These are phyloP conservation scores for Ophiorrhiza pumila DNA, from an alignment of 257 asterid genomes.

Conservation along the genomic window DNA sequence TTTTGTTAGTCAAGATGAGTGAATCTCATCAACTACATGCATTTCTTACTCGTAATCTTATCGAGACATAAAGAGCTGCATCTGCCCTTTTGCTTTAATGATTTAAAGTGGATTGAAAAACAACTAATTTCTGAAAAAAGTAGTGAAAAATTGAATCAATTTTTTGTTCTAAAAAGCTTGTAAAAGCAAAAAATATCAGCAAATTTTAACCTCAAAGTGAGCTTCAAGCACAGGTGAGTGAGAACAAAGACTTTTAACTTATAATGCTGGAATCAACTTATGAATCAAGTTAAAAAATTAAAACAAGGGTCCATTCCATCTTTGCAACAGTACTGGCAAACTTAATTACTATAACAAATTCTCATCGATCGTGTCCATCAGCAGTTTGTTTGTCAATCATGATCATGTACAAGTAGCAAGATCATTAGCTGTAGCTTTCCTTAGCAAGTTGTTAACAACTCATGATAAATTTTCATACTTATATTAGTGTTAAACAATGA, in stretches of 20 bases:
- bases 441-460: conserved; percentile 5
- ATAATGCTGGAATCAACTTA: neutral
- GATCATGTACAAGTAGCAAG: neutral
- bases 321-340: neutral
- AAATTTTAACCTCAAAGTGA: neutral
- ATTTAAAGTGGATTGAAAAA: conserved; percentile 1
- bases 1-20: conserved; percentile 12
- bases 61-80: conserved; percentile 16
- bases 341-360: neutral
- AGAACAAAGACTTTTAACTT: neutral
- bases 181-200: conserved; percentile 8
- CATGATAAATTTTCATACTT: neutral
- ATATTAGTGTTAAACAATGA: neutral
- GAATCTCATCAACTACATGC: conserved; percentile 15
- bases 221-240: neutral
- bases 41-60: conserved; percentile 8
- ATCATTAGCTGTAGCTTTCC: neutral
- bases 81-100: conserved; percentile 16
- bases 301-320: neutral
- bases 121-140: conserved; percentile 12
- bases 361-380: too few relatives aligned
- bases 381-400: conserved; percentile 1
- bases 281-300: neutral
- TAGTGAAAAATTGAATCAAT: neutral
- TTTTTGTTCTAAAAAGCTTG: conserved; percentile 3